phyloP scores from a whole-genome alignment of 106 monocot genomes.

The Hemerocallis citrina region DNA sequence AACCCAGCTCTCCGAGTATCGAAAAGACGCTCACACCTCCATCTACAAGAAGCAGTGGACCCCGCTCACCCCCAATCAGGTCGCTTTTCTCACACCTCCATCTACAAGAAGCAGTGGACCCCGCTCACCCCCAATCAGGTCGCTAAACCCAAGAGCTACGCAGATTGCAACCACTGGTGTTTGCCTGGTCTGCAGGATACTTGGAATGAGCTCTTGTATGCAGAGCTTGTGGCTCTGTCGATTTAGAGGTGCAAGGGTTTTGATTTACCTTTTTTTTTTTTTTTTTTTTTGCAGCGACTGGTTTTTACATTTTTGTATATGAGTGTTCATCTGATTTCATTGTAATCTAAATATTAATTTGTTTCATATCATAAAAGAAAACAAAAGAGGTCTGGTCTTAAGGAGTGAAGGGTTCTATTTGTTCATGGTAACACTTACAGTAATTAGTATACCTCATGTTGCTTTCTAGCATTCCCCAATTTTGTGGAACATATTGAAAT shows the following conservation, averaged over 20 bases:
- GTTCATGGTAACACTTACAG: no score
- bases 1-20: no score
- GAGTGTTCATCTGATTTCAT: not conserved
- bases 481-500: no score
- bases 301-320: no score
- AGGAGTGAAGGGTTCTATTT: no score
- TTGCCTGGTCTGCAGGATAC: slow-evolving; percentile 71
- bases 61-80: slow-evolving; percentile 39
- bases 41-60: slow-evolving; percentile 64
- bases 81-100: slow-evolving; percentile 39
- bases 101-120: slow-evolving; percentile 61
- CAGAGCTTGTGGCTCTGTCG: slow-evolving; percentile 55
- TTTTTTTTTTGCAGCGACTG: no score
- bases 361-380: not conserved
- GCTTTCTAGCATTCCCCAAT: no score
- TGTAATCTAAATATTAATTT: not conserved
- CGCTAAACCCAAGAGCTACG: slow-evolving; percentile 52
- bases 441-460: no score
- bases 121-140: slow-evolving; percentile 44
- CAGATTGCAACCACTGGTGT: slow-evolving; percentile 78
- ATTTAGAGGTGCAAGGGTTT: no score
- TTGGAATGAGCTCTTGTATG: slow-evolving; percentile 68
- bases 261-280: not conserved
- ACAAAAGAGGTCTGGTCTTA: no score
- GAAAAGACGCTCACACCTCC: slow-evolving; percentile 68